Percentiles rank a stretch among this genome's conserved stretches.
Conservation (phyloP, 2,329 filamentous ascomycete species). For the Xylaria sp. region DNA sequence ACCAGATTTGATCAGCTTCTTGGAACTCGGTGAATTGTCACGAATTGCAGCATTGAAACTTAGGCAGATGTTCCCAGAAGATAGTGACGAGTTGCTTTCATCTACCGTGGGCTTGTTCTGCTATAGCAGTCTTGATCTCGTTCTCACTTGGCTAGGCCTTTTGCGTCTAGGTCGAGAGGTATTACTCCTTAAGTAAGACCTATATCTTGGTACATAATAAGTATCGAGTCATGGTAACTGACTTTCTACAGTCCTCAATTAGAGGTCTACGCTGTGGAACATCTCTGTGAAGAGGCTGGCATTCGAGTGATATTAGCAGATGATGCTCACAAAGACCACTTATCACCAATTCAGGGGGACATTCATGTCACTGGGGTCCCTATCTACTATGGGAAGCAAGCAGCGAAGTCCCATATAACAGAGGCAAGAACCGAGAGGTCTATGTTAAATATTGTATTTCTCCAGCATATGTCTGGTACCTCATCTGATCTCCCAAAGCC, state of each 20-base stretch:
- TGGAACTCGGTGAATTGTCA: slow-evolving; percentile 11
- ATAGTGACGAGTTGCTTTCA: slow-evolving; percentile 28
- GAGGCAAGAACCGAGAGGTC: not conserved
- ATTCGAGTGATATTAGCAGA: slow-evolving; percentile 60
- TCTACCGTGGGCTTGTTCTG: slow-evolving; percentile 62
- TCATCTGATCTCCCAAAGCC: slow-evolving; percentile 72
- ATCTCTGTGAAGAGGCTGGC: slow-evolving; percentile 62
- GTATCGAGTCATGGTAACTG: not conserved
- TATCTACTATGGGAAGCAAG: slow-evolving; percentile 16
- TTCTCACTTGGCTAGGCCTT: slow-evolving; percentile 70
- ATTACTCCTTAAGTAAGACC: slow-evolving; percentile 64
- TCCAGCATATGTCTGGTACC: slow-evolving; percentile 73
- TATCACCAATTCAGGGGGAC: slow-evolving; percentile 18
- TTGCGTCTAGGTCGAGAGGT: slow-evolving; percentile 66
- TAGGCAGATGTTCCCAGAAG: not conserved
- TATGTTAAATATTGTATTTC: slow-evolving; percentile 61
- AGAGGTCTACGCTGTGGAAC: slow-evolving; percentile 58
- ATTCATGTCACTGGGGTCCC: slow-evolving; percentile 39
- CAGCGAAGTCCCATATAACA: not conserved
- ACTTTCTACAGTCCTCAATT: slow-evolving; percentile 58
- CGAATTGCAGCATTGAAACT: slow-evolving; percentile 1
- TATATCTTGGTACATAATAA: not conserved
- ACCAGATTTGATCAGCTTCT: slow-evolving; percentile 12
- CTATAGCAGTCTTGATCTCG: slow-evolving; percentile 66
- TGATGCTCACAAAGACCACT: slow-evolving; percentile 38